Evolutionary conservation across 2,329 filamentous ascomycete genomes (phyloP), one percentile per base, ranked within the genome.

Genomic region (Eutypa lata): DNA sequence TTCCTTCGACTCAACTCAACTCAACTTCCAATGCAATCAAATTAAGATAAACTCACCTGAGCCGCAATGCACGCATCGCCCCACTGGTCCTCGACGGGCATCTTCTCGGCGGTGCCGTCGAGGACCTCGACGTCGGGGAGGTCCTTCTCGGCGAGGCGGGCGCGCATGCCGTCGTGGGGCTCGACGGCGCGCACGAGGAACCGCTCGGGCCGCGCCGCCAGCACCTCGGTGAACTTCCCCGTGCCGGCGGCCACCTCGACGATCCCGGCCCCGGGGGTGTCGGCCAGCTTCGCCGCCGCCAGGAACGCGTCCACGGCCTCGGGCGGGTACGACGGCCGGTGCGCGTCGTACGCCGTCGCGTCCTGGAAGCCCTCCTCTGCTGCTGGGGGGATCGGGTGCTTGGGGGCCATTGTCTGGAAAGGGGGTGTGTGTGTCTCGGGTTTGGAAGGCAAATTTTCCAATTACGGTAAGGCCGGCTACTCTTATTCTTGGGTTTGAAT

Each of bases 211-310:
- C 86, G 73, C 14, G 68, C 71, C 7, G 82, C 80, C 33, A 91
- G 74, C 18, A 78, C 61, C 65, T 86, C 82, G 0, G 87, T 89
- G 62, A 89, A 85, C 63, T 89, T 89, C 24, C 87, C 87, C 1
- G 86, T 89, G 0, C 87, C 86, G 3, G 85, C 83, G 1, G 80
- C 87, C 18, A 90, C 73, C 65, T 90, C 87, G 22, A 89, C 66
- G 40, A 89, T 70, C 44, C 70, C 76, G 14, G 78, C 78, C 45
- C 73, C 71, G 7, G 69, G 49, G 18, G 74, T 62, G 24, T 73
- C 75, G 26, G 74, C 69, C 8, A 90, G 67, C 6, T 73, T 69
- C n/a, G 88, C 71, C 47, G 77, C 73, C 16, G 66, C 60, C 3
- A 91, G 77, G 18, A 91, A 78, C 35, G 71, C 68, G 19, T 81